Percentiles rank a stretch among this genome's conserved stretches.
These are phyloP conservation scores for Firmiana major DNA, from an alignment of 345 rosid species.

Conservation along the genomic window DNA sequence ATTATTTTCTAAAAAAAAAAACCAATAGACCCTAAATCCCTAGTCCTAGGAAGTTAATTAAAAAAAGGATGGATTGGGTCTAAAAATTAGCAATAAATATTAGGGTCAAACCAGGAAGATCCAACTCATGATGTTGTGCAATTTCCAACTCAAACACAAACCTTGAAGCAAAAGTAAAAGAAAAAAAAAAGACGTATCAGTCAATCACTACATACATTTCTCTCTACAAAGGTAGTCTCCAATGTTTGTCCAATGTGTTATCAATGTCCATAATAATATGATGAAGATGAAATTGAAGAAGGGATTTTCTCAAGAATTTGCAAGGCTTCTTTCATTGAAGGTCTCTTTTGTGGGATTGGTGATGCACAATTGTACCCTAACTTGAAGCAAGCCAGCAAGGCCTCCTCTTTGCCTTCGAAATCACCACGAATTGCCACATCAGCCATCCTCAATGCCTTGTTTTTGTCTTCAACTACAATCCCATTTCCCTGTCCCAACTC, in stretches of 20 bases:
- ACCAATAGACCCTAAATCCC: too few species aligned
- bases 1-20: too few species aligned
- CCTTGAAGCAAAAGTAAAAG: neutral
- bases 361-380: slow-evolving; percentile 80
- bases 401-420: slow-evolving; percentile 81
- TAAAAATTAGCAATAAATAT: neutral
- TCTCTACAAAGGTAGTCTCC: slow-evolving; percentile 13
- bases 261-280: slow-evolving; percentile 35
- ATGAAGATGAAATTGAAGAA: slow-evolving; percentile 26
- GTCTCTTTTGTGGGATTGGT: slow-evolving; percentile 81
- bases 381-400: slow-evolving; percentile 74
- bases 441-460: slow-evolving; percentile 60
- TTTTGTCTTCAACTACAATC: slow-evolving; percentile 48
- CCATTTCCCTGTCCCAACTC: slow-evolving; percentile 90
- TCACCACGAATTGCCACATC: slow-evolving; percentile 68
- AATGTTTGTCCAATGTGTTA: neutral
- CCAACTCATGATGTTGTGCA: neutral
- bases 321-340: slow-evolving; percentile 68
- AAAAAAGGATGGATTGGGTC: neutral
- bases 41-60: too few species aligned
- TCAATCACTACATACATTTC: slow-evolving; percentile 29
- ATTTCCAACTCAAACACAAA: neutral
- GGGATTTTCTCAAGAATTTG: slow-evolving; percentile 76
- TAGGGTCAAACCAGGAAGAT: neutral
- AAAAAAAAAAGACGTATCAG: slow-evolving; percentile 8